phyloP scores from a whole-genome alignment of 2,329 filamentous ascomycete genomes.

The Fusarium graminum region DNA sequence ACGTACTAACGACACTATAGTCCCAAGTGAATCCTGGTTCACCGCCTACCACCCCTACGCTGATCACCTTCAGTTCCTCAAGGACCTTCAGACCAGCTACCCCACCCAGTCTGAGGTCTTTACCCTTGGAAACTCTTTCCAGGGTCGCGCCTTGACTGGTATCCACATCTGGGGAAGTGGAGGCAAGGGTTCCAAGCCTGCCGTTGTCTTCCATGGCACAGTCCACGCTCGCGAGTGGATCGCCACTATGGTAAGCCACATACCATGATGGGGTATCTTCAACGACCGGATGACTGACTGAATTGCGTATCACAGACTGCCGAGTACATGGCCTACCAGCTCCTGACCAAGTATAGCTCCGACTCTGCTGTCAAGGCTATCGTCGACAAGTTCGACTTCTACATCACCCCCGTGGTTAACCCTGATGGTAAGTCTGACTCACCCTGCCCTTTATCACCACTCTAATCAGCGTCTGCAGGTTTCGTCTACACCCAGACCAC shows the following conservation, averaged over 20 bases:
- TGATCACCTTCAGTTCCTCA: conserved; percentile 34
- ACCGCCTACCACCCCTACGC: conserved; percentile 36
- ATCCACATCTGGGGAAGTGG: conserved; percentile 41
- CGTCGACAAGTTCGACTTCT: conserved; percentile 75
- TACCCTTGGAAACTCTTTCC: conserved; percentile 30
- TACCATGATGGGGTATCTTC: neutral
- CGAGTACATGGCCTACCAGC: conserved; percentile 37
- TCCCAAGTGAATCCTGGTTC: conserved; percentile 36
- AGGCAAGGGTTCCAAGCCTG: conserved; percentile 39
- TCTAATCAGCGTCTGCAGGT: conserved; percentile 19
- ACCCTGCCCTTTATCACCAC: rapidly evolving
- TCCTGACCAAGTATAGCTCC: conserved; percentile 34
- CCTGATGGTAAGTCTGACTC: conserved; percentile 63
- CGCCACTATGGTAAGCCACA: conserved; percentile 20
- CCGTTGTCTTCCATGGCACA: conserved; percentile 35
- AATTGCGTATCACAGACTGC: neutral
- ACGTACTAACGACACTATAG: neutral
- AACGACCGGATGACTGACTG: rapidly evolving
- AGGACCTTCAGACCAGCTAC: conserved; percentile 32
- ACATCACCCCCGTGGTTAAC: conserved; percentile 73
- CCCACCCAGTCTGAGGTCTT: conserved; percentile 30
- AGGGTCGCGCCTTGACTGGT: conserved; percentile 30
- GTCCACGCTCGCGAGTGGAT: conserved; percentile 41
- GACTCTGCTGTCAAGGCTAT: conserved; percentile 51
- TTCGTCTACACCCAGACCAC: conserved; percentile 65